phyloP scores from a whole-genome alignment of 495 filamentous ascomycete genomes.

The Neurospora terricola region DNA sequence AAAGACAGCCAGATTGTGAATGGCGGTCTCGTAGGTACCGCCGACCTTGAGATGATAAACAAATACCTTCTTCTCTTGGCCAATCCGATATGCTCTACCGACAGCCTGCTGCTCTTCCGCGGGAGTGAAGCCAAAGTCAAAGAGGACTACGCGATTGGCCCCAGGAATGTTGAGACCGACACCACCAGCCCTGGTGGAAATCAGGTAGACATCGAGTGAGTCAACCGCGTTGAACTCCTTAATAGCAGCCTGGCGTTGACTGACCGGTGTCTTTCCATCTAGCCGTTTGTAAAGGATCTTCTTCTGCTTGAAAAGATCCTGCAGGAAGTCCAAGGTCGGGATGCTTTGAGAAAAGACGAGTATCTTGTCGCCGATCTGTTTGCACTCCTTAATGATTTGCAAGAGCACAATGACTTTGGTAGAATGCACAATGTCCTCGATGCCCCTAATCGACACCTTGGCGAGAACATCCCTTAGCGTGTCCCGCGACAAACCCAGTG shows the following conservation, averaged over 20 bases:
- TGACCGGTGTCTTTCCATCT: conserved; percentile 50
- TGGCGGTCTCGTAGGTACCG: conserved; percentile 66
- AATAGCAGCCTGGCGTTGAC: conserved; percentile 45
- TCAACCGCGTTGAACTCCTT: conserved; percentile 56
- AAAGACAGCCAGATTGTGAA: conserved; percentile 64
- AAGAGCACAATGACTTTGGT: conserved; percentile 57
- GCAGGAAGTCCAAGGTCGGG: conserved; percentile 58
- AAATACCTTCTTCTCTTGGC: conserved; percentile 72
- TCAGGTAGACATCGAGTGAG: conserved; percentile 50
- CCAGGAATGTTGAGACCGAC: conserved; percentile 73
- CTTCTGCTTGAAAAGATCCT: conserved; percentile 37
- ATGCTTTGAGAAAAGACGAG: conserved; percentile 74
- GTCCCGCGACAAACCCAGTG: conserved; percentile 18
- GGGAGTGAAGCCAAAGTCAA: conserved; percentile 78
- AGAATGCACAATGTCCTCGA: conserved; percentile 37
- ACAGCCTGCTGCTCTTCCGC: conserved; percentile 80
- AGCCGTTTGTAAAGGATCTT: conserved; percentile 43
- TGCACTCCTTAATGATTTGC: conserved; percentile 54
- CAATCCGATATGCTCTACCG: conserved; percentile 77
- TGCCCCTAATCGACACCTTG: conserved; percentile 15
- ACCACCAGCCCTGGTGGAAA: conserved; percentile 76
- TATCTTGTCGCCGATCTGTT: conserved; percentile 54
- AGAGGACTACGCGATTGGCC: conserved; percentile 81
- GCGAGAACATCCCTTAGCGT: conserved; percentile 24
- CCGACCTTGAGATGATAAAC: conserved; percentile 78